Conservation (phyloP, 2,329 filamentous ascomycete genomes). For the Fusarium marasasianum region DNA sequence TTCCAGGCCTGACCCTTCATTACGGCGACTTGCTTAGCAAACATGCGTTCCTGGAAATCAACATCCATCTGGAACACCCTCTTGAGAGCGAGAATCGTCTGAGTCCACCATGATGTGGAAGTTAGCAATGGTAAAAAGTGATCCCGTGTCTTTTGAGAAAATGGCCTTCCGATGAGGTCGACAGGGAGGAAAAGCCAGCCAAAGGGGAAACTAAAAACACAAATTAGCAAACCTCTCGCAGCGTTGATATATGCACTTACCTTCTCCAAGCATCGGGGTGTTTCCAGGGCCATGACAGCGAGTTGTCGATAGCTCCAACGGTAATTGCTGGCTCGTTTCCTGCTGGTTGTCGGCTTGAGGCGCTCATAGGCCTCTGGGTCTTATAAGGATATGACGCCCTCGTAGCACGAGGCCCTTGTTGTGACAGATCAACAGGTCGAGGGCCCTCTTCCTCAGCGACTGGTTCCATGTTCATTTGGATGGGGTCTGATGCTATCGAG, state of each 20-base stretch:
- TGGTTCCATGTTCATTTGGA: conserved; percentile 70
- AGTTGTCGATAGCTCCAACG: conserved; percentile 96
- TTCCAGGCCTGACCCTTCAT: conserved; percentile 99
- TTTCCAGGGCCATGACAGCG: conserved; percentile 98
- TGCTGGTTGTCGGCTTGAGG: conserved; percentile 62
- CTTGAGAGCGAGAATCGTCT: conserved; percentile 87
- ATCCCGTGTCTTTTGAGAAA: conserved; percentile 90
- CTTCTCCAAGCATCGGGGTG: conserved; percentile 88
- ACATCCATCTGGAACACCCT: conserved; percentile 89
- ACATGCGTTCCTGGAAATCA: conserved; percentile 99
- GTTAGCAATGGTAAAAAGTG: conserved; percentile 97
- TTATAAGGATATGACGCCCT: conserved; percentile 73
- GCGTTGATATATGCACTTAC: conserved; percentile 43
- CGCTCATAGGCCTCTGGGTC: conserved; percentile 85
- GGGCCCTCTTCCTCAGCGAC: conserved; percentile 58
- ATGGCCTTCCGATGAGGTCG: conserved; percentile 93
- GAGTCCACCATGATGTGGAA: conserved; percentile 95
- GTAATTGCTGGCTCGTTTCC: conserved; percentile 69
- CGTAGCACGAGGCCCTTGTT: conserved; percentile 52
- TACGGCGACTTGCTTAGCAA: conserved; percentile 95
- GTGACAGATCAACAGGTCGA: conserved; percentile 67
- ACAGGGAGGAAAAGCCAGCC: conserved; percentile 98
- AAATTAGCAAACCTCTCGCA: neutral
- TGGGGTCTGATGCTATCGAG: conserved; percentile 84
- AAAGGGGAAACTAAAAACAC: conserved; percentile 84